Percentiles rank a stretch among this genome's conserved stretches.
Conservation (phyloP, 805 yeast genomes). For the Yamadazyma sp. region DNA sequence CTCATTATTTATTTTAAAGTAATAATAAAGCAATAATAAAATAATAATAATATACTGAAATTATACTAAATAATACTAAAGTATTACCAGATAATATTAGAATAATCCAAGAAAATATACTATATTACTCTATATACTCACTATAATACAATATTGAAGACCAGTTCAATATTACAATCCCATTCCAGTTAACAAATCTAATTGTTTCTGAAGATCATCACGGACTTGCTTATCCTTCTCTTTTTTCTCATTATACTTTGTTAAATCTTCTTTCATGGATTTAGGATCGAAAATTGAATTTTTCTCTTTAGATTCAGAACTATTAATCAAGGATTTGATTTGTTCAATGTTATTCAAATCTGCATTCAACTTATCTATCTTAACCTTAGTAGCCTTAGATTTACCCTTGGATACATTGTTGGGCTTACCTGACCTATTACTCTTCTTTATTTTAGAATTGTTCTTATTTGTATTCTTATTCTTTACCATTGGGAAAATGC, state of each 20-base stretch:
- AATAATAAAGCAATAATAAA: no score
- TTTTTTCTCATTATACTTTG: conserved; percentile 31
- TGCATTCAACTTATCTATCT: conserved; percentile 34
- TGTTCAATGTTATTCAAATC: conserved; percentile 22
- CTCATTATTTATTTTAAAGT: no score
- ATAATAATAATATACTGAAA: no score
- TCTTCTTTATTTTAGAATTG: conserved; percentile 1
- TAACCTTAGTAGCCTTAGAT: conserved; percentile 29
- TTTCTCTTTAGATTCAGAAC: conserved; percentile 9
- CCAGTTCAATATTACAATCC: conserved; percentile 10
- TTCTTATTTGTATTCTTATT: conserved; percentile 1
- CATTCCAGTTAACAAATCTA: conserved; percentile 48
- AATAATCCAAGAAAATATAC: no score
- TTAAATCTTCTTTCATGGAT: conserved; percentile 34
- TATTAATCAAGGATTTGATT: conserved; percentile 15
- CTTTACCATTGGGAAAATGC: conserved; percentile 1
- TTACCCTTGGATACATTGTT: conserved; percentile 13
- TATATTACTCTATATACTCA: no score
- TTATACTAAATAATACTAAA: no score
- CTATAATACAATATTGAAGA: no score
- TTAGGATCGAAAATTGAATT: conserved; percentile 34
- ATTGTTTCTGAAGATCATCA: conserved; percentile 42
- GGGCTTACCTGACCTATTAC: conserved; percentile 7
- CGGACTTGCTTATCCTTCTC: conserved; percentile 31
- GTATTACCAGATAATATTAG: no score